Evolutionary conservation across 1,284 basidiomycete species (phyloP).

Genomic region (Ganoderma meredithae): DNA sequence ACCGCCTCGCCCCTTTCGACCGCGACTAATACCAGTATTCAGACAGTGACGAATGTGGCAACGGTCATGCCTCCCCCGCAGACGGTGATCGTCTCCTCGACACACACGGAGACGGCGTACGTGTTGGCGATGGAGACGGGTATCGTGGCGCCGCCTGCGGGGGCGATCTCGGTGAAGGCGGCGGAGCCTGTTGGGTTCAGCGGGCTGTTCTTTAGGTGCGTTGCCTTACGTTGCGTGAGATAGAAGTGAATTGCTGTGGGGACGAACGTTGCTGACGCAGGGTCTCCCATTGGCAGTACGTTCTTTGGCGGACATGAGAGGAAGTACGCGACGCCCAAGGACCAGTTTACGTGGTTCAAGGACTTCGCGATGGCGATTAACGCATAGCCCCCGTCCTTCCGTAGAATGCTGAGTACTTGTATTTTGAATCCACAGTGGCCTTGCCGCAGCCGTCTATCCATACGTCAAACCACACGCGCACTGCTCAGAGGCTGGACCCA

Average conservation of each 20-base stretch:
- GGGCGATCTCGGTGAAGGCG: conserved; percentile 8
- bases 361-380: conserved; percentile 59
- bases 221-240: not conserved
- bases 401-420: not conserved
- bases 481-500: not conserved
- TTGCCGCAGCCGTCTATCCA: not conserved
- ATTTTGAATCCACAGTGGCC: not conserved
- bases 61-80: conserved; percentile 25
- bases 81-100: conserved; percentile 33
- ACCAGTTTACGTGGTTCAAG: conserved; percentile 80
- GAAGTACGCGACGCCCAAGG: conserved; percentile 69
- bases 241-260: not conserved
- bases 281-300: conserved; percentile 57
- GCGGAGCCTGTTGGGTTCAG: conserved; percentile 55
- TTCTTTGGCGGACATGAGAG: conserved; percentile 81
- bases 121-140: conserved; percentile 21
- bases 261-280: not conserved
- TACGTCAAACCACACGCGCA: not conserved
- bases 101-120: conserved; percentile 33
- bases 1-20: not conserved
- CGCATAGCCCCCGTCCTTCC: conserved; percentile 8
- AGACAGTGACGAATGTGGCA: conserved; percentile 23
- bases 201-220: conserved; percentile 79
- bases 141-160: conserved; percentile 12
- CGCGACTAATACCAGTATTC: not conserved